These are phyloP conservation scores for Leccinum pallidistipes DNA, from an alignment of 1,284 basidiomycete genomes.

Conservation along the genomic window DNA sequence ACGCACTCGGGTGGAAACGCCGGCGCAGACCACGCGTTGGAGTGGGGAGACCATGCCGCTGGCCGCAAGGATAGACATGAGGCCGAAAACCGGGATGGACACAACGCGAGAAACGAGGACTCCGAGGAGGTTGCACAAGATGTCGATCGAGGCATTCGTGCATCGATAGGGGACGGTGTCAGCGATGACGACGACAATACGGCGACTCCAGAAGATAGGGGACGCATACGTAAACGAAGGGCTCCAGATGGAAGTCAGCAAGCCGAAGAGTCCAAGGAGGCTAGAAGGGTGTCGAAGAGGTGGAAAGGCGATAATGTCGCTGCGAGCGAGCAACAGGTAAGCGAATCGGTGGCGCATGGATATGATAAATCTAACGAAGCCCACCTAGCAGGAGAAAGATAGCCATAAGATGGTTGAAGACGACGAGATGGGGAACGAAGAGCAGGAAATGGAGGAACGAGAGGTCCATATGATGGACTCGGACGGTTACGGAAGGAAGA, in stretches of 20 bases:
- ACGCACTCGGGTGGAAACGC: neutral
- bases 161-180: neutral
- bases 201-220: neutral
- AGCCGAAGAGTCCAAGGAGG: neutral
- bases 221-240: neutral
- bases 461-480: neutral
- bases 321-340: neutral
- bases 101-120: neutral
- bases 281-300: neutral
- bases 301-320: neutral
- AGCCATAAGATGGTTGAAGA: neutral
- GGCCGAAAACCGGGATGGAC: neutral
- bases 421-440: neutral
- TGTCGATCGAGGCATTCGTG: neutral
- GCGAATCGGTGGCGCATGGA: neutral
- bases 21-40: neutral
- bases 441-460: neutral
- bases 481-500: neutral
- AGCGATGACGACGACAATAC: neutral
- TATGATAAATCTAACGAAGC: neutral
- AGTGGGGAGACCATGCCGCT: neutral
- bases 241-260: neutral
- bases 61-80: neutral
- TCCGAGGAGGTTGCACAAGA: neutral
- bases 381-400: neutral